Evolutionary conservation across 495 filamentous ascomycete species (phyloP), one percentile per base, ranked within the genome.

Genomic region (Lepraria neglecta): DNA sequence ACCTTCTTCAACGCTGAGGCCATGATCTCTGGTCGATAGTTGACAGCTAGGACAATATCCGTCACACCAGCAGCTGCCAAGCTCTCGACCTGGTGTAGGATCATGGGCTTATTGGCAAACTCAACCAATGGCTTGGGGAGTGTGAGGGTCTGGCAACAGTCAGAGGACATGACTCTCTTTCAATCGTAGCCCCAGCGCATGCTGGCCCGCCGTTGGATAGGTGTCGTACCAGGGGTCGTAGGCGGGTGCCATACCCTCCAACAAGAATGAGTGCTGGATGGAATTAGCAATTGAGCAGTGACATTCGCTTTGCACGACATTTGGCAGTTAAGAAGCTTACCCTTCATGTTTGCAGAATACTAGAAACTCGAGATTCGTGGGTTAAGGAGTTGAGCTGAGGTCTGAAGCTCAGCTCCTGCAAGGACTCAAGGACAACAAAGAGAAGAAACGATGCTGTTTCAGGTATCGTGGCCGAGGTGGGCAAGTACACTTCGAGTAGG

Each of bases 21-120:
- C 94, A 98, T 98, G 67, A 98, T 80, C 80, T 98, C 95, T 31
- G 94, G 94, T 64, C 94, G 87, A 79, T 98, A 98, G 80, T 98
- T 98, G 73, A 98, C 94, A 59, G 95, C 94, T 61, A 98, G 80
- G 44, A 98, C 95, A 69, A 98, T 96, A 77, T 97, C 91, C 64
- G 92, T 97, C 43, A 97, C 94, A 72, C 94, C 94, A 35, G 92
- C 94, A 64, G 88, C 89, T 66, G 95, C 94, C 68, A 98, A 79
- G 67, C 89, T 89, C 76, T 97, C 92, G 67, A 98, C 88, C 75
- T 98, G 94, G 79, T 98, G 94, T 64, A 94, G 80, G 76, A 98
- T 98, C 94, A 98, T 98, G 67, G 92, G 94, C 73, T 90, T 91
- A 81, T 98, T 98, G 67, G 84, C 92, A 74, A 98, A 98, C 67